These are phyloP conservation scores for Ilyonectria mors-panacis DNA, from an alignment of 2,329 filamentous ascomycete genomes.

Conservation along the genomic window DNA sequence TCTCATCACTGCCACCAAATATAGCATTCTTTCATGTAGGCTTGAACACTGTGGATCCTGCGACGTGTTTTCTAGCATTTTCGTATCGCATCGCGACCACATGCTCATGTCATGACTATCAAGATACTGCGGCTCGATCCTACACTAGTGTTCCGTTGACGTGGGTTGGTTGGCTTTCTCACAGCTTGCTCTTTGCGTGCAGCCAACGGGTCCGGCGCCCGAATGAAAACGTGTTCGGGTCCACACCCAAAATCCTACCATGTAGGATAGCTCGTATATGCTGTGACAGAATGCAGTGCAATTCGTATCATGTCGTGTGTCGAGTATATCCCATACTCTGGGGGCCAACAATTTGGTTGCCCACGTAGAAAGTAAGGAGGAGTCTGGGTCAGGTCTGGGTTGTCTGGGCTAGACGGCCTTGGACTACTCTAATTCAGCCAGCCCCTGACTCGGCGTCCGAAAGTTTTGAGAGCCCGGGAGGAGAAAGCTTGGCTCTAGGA, in stretches of 20 bases:
- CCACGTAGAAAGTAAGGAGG: background rate
- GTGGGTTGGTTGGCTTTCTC: background rate
- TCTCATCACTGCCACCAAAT: background rate
- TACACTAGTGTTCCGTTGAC: background rate
- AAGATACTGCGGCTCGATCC: background rate
- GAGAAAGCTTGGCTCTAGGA: background rate
- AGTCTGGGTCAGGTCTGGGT: background rate
- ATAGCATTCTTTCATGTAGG: slow-evolving; percentile 7
- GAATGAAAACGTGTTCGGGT: background rate
- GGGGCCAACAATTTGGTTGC: background rate
- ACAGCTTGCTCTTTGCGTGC: background rate
- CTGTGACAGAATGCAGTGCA: background rate
- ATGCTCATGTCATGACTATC: background rate
- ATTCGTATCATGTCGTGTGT: slow-evolving; percentile 23
- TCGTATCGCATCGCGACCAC: background rate
- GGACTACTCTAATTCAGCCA: background rate
- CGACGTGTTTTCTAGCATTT: background rate
- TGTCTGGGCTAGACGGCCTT: background rate
- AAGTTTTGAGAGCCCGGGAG: background rate
- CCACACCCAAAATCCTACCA: background rate
- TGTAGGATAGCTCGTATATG: background rate
- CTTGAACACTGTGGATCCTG: slow-evolving; percentile 20
- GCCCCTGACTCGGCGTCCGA: too few relatives aligned
- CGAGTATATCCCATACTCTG: slow-evolving; percentile 6
- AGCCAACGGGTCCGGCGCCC: background rate